These are phyloP conservation scores for Leccinum arenicola DNA, from an alignment of 768 basidiomycete genomes.

Conservation along the genomic window DNA sequence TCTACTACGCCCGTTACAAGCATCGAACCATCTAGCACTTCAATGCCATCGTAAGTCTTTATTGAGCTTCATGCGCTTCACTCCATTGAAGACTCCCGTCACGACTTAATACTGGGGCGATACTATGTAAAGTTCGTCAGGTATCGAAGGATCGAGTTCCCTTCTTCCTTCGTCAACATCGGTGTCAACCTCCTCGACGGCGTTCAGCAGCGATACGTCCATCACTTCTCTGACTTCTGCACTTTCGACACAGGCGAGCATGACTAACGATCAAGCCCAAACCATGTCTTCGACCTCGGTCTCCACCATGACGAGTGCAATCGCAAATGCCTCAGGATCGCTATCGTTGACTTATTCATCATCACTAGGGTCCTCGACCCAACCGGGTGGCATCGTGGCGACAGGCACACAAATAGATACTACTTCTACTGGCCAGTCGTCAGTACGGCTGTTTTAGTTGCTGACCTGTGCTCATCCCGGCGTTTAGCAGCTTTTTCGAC, in stretches of 20 bases:
- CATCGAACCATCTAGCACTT: not conserved
- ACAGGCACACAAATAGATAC: constrained; percentile 45
- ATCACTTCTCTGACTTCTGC: not conserved
- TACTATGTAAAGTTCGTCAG: constrained; percentile 1
- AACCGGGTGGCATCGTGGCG: constrained; percentile 41
- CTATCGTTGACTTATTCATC: constrained; percentile 40
- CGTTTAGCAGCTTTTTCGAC: constrained; percentile 50
- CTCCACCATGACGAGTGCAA: constrained; percentile 35
- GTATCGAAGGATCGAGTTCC: not conserved
- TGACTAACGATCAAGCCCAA: constrained; percentile 35
- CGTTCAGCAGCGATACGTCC: not conserved
- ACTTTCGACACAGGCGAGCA: constrained; percentile 35
- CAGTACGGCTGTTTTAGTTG: constrained; percentile 14
- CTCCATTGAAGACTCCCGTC: not conserved
- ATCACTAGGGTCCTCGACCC: constrained; percentile 43
- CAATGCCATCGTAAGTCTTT: constrained; percentile 3
- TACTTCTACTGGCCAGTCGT: constrained; percentile 21
- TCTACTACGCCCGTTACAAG: not conserved
- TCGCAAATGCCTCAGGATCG: constrained; percentile 39
- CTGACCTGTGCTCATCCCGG: constrained; percentile 1
- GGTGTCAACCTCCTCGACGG: not conserved
- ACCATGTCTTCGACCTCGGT: constrained; percentile 40
- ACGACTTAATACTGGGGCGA: not conserved
- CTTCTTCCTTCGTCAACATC: constrained; percentile 1
- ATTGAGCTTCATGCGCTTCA: not conserved